Evolutionary conservation across 2,329 filamentous ascomycete genomes (phyloP).

Genomic region (Sporothrix euskadiensis): DNA sequence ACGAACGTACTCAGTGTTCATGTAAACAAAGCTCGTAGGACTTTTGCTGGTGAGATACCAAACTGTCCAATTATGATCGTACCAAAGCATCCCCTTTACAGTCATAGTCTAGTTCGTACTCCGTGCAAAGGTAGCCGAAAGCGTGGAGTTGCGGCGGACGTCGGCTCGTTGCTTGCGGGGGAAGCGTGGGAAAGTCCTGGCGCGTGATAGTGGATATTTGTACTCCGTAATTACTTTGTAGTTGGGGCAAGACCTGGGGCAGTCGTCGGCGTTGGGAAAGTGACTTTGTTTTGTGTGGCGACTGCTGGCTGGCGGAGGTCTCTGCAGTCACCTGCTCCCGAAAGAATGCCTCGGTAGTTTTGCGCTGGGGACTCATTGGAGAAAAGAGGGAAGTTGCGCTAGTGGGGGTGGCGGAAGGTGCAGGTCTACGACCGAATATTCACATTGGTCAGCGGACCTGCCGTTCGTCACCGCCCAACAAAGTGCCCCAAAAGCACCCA

Average conservation of each 20-base stretch:
- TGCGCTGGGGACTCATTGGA: not conserved
- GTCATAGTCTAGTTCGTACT: not conserved
- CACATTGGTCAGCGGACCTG: conserved; percentile 20
- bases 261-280: not conserved
- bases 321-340: conserved; percentile 27
- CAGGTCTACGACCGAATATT: not conserved
- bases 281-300: not conserved
- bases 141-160: not conserved
- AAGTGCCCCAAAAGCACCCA: not conserved
- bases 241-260: conserved; percentile 11
- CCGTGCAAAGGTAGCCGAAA: not conserved
- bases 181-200: conserved; percentile 5
- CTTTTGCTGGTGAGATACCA: too few relatives aligned
- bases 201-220: conserved; percentile 11
- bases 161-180: conserved; percentile 7
- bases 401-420: conserved; percentile 18
- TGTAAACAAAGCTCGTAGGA: not conserved
- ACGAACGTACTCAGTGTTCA: not conserved
- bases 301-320: not conserved
- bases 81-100: not conserved
- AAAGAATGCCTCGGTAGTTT: conserved; percentile 27
- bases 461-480: conserved; percentile 24
- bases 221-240: too few relatives aligned
- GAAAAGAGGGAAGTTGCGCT: not conserved
- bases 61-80: not conserved